A percentile compares a stretch with the other conserved stretches of the same genome.
Conservation (phyloP, 2,329 filamentous ascomycete species). For the Xylariaceae sp. region DNA sequence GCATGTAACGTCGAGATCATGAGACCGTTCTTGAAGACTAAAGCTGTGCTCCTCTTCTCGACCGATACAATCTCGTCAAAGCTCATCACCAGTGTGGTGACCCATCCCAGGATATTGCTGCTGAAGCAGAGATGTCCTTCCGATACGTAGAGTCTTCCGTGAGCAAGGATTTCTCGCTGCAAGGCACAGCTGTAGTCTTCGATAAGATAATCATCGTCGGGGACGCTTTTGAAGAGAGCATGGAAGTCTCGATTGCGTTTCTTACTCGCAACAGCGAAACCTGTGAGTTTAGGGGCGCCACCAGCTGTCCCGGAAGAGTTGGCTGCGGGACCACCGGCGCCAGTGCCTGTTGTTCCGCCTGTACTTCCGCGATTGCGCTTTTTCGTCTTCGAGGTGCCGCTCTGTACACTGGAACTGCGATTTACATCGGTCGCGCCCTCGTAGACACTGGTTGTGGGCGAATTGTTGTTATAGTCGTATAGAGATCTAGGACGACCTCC, state of each 20-base stretch:
- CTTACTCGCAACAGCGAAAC: conserved; percentile 93
- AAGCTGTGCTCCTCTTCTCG: conserved; percentile 91
- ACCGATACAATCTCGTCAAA: conserved; percentile 97
- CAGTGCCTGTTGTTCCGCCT: conserved; percentile 55
- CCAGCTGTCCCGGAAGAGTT: conserved; percentile 54
- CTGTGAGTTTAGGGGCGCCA: conserved; percentile 72
- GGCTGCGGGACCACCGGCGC: conserved; percentile 65
- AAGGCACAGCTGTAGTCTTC: conserved; percentile 97
- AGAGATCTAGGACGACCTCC: conserved; percentile 44
- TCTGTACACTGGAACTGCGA: conserved; percentile 63
- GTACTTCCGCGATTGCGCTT: conserved; percentile 81
- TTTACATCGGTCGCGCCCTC: conserved; percentile 55
- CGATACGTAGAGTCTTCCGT: conserved; percentile 90
- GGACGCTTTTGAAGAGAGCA: conserved; percentile 87
- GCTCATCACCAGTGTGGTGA: conserved; percentile 93
- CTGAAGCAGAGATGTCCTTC: conserved; percentile 98
- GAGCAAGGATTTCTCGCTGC: conserved; percentile 90
- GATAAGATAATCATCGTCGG: conserved; percentile 95
- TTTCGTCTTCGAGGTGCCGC: conserved; percentile 49
- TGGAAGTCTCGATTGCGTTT: conserved; percentile 97
- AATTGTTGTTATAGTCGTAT: conserved; percentile 46
- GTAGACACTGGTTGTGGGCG: conserved; percentile 61
- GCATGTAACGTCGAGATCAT: conserved; percentile 95
- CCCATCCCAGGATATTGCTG: conserved; percentile 97
- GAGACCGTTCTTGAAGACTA: conserved; percentile 95